Conservation (phyloP, 2,329 filamentous ascomycete genomes). For the Ceratocystis eucalypticola region DNA sequence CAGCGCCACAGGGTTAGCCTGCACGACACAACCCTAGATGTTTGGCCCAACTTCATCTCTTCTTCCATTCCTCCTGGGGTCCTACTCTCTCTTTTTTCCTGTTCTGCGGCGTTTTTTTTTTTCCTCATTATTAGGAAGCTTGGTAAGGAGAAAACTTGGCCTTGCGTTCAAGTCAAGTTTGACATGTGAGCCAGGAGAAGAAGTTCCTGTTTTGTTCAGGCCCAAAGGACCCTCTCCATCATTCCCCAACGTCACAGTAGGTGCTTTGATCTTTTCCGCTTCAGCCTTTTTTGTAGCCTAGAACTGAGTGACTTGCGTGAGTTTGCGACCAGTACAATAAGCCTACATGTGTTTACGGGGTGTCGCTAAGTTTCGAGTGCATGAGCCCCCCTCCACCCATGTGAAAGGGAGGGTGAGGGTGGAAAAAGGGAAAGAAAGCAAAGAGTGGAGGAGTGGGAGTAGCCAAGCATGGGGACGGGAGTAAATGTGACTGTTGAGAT, state of each 20-base stretch:
- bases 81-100: background rate
- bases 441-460: background rate
- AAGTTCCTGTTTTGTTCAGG: conserved; percentile 1
- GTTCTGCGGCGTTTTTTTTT: too few relatives aligned
- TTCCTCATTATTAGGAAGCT: too few relatives aligned
- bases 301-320: background rate
- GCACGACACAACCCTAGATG: background rate
- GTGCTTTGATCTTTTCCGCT: background rate
- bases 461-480: background rate
- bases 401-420: too few relatives aligned
- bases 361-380: background rate
- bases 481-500: background rate
- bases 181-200: background rate
- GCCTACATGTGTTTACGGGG: background rate
- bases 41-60: background rate
- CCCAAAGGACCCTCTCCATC: background rate
- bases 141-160: too few relatives aligned
- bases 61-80: background rate
- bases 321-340: background rate
- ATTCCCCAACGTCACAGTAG: background rate
- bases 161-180: background rate
- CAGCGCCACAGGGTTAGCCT: conserved; percentile 2
- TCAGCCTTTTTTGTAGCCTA: background rate
- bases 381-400: background rate
- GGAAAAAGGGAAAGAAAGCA: background rate